Evolutionary conservation across 1,139 yeast species (phyloP).

Genomic region (Chernovozyma sophiae-reginae): DNA sequence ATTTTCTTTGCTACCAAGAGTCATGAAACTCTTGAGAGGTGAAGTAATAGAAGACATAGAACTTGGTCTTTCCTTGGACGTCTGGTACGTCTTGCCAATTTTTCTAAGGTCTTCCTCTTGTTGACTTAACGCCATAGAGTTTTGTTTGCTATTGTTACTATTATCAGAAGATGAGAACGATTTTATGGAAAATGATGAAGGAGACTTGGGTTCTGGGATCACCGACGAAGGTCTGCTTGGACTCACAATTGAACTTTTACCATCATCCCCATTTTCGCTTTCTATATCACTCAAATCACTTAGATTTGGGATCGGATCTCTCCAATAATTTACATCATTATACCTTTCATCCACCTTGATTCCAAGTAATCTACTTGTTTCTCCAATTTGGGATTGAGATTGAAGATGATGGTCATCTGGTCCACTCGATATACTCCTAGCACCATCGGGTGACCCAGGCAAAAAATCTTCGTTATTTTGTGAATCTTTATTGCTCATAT

Average conservation of each 20-base stretch:
- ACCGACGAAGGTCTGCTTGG: constrained; percentile 3
- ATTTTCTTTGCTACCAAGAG: constrained; percentile 5
- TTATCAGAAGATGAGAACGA: constrained; percentile 6
- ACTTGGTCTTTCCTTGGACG: constrained; percentile 25
- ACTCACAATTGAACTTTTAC: not conserved
- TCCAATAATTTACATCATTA: constrained; percentile 90
- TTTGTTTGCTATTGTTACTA: not conserved
- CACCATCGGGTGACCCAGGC: constrained; percentile 11
- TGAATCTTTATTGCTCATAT: constrained; percentile 16
- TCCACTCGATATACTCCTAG: constrained; percentile 4
- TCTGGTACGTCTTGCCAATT: constrained; percentile 4
- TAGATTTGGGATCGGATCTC: constrained; percentile 69
- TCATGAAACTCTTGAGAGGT: constrained; percentile 43
- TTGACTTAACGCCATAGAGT: not conserved
- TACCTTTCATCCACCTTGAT: constrained; percentile 53
- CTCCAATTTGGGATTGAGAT: not conserved
- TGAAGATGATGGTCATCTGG: not conserved
- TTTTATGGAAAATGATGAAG: constrained; percentile 13
- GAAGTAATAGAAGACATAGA: constrained; percentile 39
- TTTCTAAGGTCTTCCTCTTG: constrained; percentile 12
- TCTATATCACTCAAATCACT: constrained; percentile 52
- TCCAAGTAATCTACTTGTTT: constrained; percentile 12
- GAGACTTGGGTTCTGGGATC: constrained; percentile 11
- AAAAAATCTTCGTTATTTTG: not conserved
- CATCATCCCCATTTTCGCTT: constrained; percentile 18